These are phyloP conservation scores for Limonomyces culmigenus DNA, from an alignment of 1,284 basidiomycete species.

Conservation along the genomic window DNA sequence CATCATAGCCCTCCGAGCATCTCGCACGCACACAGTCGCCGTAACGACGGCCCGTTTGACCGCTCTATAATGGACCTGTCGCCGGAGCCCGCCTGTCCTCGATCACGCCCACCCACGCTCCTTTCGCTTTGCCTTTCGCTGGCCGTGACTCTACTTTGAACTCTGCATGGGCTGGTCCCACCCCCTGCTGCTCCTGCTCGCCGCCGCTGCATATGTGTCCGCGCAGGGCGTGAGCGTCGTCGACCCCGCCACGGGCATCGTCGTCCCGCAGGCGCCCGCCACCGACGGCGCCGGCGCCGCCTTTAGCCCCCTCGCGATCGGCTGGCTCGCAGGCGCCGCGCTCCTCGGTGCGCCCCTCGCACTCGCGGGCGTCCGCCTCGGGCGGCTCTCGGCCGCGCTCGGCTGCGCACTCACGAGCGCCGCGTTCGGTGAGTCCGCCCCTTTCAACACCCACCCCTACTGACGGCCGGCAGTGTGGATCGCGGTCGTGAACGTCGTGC, in stretches of 20 bases:
- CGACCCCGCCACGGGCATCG: slow-evolving; percentile 22
- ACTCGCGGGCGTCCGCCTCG: slow-evolving; percentile 34
- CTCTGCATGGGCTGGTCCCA: too few species aligned
- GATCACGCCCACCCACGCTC: too few species aligned
- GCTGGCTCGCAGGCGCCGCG: slow-evolving; percentile 40
- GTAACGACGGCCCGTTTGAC: too few species aligned
- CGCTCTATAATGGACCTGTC: too few species aligned
- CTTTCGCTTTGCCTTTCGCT: too few species aligned
- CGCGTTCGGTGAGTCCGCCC: slow-evolving; percentile 25
- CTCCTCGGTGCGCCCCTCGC: slow-evolving; percentile 34
- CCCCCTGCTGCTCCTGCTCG: too few species aligned
- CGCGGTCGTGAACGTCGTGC: slow-evolving; percentile 37
- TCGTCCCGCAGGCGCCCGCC: slow-evolving; percentile 33
- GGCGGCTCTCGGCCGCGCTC: slow-evolving; percentile 34
- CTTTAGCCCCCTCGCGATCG: slow-evolving; percentile 27
- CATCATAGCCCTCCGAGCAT: too few species aligned
- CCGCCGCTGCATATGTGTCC: too few species aligned
- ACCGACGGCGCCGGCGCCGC: slow-evolving; percentile 39
- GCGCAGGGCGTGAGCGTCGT: slow-evolving; percentile 25
- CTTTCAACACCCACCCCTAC: background rate
- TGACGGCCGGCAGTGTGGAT: slow-evolving; percentile 34
- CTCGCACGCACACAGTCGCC: too few species aligned
- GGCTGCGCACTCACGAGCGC: slow-evolving; percentile 30
- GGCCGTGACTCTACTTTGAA: too few species aligned
- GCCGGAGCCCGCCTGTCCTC: too few species aligned